These are phyloP conservation scores for Naganishia cerealis DNA, from an alignment of 1,284 basidiomycete species.

Conservation along the genomic window DNA sequence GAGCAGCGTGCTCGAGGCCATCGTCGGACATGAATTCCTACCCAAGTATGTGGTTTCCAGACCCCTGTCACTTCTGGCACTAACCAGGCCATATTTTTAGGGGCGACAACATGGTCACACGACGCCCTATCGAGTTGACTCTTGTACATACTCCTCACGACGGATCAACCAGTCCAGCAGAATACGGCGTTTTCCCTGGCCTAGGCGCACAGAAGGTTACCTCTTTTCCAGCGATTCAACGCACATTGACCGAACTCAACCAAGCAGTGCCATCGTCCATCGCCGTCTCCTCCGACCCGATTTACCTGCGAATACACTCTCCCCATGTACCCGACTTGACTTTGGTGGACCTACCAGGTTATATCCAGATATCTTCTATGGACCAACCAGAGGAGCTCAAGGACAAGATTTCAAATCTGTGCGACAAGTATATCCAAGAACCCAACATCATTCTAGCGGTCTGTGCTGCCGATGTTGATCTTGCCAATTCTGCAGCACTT, in stretches of 20 bases:
- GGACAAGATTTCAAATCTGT: slow-evolving; percentile 84
- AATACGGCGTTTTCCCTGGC: slow-evolving; percentile 92
- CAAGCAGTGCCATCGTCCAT: slow-evolving; percentile 83
- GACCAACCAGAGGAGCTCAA: slow-evolving; percentile 94
- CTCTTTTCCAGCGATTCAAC: slow-evolving; percentile 86
- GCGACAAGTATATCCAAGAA: slow-evolving; percentile 94
- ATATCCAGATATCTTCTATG: slow-evolving; percentile 90
- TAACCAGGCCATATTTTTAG: slow-evolving; percentile 54
- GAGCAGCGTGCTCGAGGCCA: slow-evolving; percentile 93
- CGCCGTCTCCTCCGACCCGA: slow-evolving; percentile 90
- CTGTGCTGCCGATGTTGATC: slow-evolving; percentile 95
- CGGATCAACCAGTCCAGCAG: slow-evolving; percentile 63
- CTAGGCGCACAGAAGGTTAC: slow-evolving; percentile 83
- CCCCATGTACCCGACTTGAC: slow-evolving; percentile 94
- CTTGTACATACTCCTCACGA: slow-evolving; percentile 80
- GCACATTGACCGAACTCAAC: slow-evolving; percentile 91
- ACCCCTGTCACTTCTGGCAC: background rate
- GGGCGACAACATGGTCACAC: slow-evolving; percentile 99
- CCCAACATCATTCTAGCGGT: slow-evolving; percentile 98
- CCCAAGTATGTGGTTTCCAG: slow-evolving; percentile 72
- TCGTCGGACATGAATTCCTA: slow-evolving; percentile 96
- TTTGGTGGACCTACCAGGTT: slow-evolving; percentile 94
- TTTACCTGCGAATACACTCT: slow-evolving; percentile 93
- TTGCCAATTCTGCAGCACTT: slow-evolving; percentile 95
- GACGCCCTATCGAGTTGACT: slow-evolving; percentile 94